A percentile compares a stretch with the other conserved stretches of the same genome.
Evolutionary conservation across 2,329 filamentous ascomycete genomes (phyloP).

Genomic region (Exophiala lecanii-corni): DNA sequence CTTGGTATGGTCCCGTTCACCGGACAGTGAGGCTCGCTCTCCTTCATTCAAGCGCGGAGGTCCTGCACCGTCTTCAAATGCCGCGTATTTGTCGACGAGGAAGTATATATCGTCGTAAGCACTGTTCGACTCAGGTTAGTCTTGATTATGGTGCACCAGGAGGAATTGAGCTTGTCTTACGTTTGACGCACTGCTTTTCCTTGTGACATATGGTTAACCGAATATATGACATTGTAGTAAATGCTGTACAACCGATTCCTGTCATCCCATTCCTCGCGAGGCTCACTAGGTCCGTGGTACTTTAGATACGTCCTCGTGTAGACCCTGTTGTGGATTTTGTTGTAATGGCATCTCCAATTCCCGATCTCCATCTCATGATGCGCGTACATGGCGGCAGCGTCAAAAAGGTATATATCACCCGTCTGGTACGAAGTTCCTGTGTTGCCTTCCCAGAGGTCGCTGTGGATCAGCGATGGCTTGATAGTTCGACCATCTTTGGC

Average conservation of each 20-base stretch:
- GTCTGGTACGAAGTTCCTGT: slow-evolving; percentile 31
- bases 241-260: slow-evolving; percentile 24
- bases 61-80: slow-evolving; percentile 22
- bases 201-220: slow-evolving; percentile 14
- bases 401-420: slow-evolving; percentile 33
- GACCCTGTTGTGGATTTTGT: slow-evolving; percentile 10
- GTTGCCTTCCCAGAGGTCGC: slow-evolving; percentile 42
- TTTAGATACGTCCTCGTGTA: slow-evolving; percentile 16
- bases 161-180: slow-evolving; percentile 10
- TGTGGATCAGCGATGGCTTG: slow-evolving; percentile 35
- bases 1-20: slow-evolving; percentile 21
- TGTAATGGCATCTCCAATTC: slow-evolving; percentile 16
- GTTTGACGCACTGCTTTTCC: slow-evolving; percentile 20
- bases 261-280: slow-evolving; percentile 20
- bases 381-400: slow-evolving; percentile 36
- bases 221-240: slow-evolving; percentile 20
- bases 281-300: slow-evolving; percentile 17
- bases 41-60: slow-evolving; percentile 16
- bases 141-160: not conserved
- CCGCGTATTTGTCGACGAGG: slow-evolving; percentile 28
- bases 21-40: slow-evolving; percentile 17
- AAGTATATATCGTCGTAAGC: slow-evolving; percentile 28
- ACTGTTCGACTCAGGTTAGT: slow-evolving; percentile 8
- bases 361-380: slow-evolving; percentile 35
- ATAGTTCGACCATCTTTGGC: slow-evolving; percentile 26